Evolutionary conservation across 148 eudicot genomes (phyloP).

Genomic region (Vaccinium corymbosum): DNA sequence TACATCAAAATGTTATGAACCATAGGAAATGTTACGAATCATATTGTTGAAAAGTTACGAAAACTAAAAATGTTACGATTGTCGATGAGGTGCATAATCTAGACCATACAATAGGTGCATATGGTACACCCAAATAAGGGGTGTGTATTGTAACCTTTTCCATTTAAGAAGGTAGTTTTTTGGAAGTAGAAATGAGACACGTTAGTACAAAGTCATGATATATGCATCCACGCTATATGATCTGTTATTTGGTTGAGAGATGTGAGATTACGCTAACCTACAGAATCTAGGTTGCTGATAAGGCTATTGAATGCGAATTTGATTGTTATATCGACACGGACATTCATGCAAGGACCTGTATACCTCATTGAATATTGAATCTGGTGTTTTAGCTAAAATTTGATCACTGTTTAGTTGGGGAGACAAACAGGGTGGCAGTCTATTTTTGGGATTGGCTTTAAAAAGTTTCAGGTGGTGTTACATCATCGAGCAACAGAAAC

Average conservation of each 20-base stretch:
- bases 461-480: neutral
- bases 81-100: too few relatives aligned
- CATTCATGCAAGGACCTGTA: neutral
- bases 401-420: neutral
- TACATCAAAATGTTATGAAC: too few relatives aligned
- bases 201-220: neutral
- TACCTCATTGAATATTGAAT: neutral
- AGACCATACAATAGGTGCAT: too few relatives aligned
- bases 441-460: neutral
- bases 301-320: slow-evolving; percentile 1
- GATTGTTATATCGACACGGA: neutral
- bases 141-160: too few relatives aligned
- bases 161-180: slow-evolving; percentile 3
- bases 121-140: too few relatives aligned
- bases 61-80: too few relatives aligned
- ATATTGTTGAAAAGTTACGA: too few relatives aligned
- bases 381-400: neutral
- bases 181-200: neutral
- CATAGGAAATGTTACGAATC: too few relatives aligned
- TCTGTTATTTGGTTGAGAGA: neutral
- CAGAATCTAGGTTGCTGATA: neutral
- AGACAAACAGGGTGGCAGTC: neutral
- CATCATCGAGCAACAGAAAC: neutral
- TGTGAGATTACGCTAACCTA: neutral
- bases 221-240: neutral